Percentiles rank a stretch among this genome's conserved stretches.
Conservation (phyloP, 441 rosid species). For the Raphanus hybrid region DNA sequence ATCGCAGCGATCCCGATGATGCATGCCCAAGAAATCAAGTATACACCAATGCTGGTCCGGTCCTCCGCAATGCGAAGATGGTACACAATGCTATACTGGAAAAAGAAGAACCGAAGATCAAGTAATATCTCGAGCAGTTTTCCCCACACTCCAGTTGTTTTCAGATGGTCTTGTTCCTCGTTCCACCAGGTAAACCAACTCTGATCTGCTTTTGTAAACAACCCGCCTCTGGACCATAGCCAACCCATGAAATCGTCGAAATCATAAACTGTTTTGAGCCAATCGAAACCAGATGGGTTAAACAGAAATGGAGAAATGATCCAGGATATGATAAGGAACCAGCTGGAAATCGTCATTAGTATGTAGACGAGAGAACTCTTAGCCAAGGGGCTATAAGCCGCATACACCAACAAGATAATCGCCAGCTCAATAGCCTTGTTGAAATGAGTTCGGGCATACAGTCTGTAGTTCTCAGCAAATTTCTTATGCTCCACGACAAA, state of each 20-base stretch:
- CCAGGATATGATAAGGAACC: constrained; percentile 72
- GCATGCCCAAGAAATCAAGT: constrained; percentile 68
- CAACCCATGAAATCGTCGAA: constrained; percentile 63
- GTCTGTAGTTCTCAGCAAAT: constrained; percentile 65
- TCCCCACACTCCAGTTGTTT: constrained; percentile 72
- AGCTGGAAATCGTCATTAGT: constrained; percentile 63
- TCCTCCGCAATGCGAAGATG: constrained; percentile 48
- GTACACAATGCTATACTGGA: constrained; percentile 69
- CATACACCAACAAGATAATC: constrained; percentile 60
- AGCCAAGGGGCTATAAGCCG: constrained; percentile 60
- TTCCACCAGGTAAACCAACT: constrained; percentile 83
- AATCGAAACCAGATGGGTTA: constrained; percentile 75
- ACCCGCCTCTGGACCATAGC: constrained; percentile 58
- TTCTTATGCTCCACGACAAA: constrained; percentile 71
- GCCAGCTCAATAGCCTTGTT: constrained; percentile 74
- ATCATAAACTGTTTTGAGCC: constrained; percentile 74
- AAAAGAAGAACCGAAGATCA: constrained; percentile 73
- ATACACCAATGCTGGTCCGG: constrained; percentile 51
- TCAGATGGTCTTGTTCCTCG: constrained; percentile 71
- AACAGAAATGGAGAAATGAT: constrained; percentile 67
- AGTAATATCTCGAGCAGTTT: constrained; percentile 63
- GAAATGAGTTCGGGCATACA: constrained; percentile 71
- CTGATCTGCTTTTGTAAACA: constrained; percentile 56
- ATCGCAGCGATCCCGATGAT: constrained; percentile 51
- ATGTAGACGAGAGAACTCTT: constrained; percentile 53